Evolutionary conservation across 129 eudicot genomes (phyloP).

Genomic region (Erigeron canadensis): DNA sequence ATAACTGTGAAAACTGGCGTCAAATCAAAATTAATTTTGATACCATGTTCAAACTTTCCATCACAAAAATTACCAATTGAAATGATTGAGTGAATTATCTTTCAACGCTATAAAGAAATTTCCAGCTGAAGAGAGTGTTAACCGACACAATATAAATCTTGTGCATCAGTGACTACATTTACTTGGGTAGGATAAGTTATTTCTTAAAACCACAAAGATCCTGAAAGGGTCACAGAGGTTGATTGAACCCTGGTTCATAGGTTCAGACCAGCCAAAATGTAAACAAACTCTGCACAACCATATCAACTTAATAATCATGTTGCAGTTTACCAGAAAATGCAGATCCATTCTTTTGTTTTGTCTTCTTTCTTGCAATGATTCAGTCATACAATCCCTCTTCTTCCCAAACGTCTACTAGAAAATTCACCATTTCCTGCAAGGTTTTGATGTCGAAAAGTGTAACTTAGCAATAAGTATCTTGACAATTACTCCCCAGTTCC

Average conservation of each 20-base stretch:
- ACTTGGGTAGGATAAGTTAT: constrained; percentile 14
- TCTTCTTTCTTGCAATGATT: constrained; percentile 14
- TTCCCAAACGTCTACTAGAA: constrained; percentile 87
- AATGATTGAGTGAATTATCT: no score
- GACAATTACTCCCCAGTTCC: neutral
- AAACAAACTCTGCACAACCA: constrained; percentile 15
- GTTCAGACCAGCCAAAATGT: constrained; percentile 23
- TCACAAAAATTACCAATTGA: no score
- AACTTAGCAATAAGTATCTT: neutral
- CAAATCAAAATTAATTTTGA: no score
- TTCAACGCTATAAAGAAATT: no score
- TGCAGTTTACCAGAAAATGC: constrained; percentile 24
- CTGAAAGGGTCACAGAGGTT: neutral
- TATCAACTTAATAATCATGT: constrained; percentile 25
- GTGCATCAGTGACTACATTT: constrained; percentile 8
- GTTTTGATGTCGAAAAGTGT: neutral
- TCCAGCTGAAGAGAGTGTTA: constrained; percentile 7
- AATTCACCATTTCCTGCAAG: constrained; percentile 86
- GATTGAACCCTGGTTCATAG: constrained; percentile 12
- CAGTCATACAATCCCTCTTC: constrained; percentile 88
- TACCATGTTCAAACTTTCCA: no score
- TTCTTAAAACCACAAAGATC: constrained; percentile 13
- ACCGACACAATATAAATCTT: constrained; percentile 3
- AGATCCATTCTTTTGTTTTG: constrained; percentile 2
- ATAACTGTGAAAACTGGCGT: no score